Evolutionary conservation across 2,329 filamentous ascomycete genomes (phyloP).

Genomic region (Aspergillus sp.): DNA sequence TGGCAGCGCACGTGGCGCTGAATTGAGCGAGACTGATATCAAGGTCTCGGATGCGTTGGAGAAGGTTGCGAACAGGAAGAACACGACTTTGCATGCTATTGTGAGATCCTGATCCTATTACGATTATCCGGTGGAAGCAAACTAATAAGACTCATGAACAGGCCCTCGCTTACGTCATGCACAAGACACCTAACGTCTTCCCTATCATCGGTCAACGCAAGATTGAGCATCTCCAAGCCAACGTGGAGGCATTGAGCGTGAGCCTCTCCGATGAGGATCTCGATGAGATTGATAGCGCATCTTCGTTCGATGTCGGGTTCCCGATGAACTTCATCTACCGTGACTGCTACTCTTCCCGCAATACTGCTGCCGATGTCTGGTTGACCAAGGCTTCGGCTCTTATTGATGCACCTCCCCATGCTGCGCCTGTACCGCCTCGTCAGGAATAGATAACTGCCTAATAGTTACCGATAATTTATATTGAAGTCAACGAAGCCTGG

Average conservation of each 20-base stretch:
- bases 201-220: conserved; percentile 57
- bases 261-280: conserved; percentile 56
- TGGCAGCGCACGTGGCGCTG: neutral
- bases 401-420: conserved; percentile 8
- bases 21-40: conserved; percentile 11
- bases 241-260: conserved; percentile 58
- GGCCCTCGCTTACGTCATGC: conserved; percentile 54
- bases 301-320: conserved; percentile 55
- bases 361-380: conserved; percentile 11
- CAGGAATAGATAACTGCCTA: neutral
- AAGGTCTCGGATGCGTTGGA: conserved; percentile 14
- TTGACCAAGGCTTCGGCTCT: conserved; percentile 10
- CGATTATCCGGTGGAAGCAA: too few species aligned
- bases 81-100: conserved; percentile 8
- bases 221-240: conserved; percentile 55
- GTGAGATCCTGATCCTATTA: neutral
- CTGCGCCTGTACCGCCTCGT: neutral
- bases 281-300: conserved; percentile 55
- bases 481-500: too few species aligned
- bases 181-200: conserved; percentile 56
- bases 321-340: conserved; percentile 25
- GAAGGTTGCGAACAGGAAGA: conserved; percentile 9
- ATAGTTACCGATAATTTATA: too few species aligned
- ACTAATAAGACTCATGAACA: neutral
- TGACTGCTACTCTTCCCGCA: conserved; percentile 6